These are phyloP conservation scores for Scenedesmus sp. DNA, from an alignment of 163 green algal genomes.

Conservation along the genomic window DNA sequence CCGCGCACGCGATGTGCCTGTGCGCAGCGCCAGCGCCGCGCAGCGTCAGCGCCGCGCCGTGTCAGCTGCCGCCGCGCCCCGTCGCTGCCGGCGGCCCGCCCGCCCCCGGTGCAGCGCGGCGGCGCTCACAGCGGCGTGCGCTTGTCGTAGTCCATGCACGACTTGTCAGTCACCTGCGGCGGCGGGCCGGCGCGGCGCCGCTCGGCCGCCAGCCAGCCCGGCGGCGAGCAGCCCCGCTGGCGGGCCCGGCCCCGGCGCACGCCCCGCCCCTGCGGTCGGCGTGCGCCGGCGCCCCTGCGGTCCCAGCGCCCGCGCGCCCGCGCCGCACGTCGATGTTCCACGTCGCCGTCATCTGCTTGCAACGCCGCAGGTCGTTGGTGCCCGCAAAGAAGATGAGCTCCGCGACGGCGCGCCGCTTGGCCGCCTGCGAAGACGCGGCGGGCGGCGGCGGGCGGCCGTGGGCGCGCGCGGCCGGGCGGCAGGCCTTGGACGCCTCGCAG, in stretches of 20 bases:
- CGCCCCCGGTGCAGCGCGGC: no score
- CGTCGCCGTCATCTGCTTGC: constrained; percentile 74
- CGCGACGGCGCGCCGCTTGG: constrained; percentile 77
- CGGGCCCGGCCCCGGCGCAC: no score
- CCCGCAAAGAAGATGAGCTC: constrained; percentile 93
- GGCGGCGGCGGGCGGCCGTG: no score
- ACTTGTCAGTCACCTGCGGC: constrained; percentile 59
- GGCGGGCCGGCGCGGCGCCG: no score
- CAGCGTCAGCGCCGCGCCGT: background rate
- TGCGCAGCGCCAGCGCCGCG: background rate
- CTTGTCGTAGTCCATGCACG: constrained; percentile 74
- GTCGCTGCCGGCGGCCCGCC: background rate
- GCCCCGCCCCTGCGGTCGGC: no score
- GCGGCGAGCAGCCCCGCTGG: no score
- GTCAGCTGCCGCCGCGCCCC: background rate
- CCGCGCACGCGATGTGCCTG: constrained; percentile 86
- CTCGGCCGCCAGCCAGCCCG: no score
- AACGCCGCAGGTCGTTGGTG: constrained; percentile 81
- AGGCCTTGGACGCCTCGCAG: no score
- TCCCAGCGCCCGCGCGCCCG: no score
- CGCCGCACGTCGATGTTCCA: constrained; percentile 80
- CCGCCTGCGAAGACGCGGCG: constrained; percentile 68
- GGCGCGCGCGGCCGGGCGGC: no score
- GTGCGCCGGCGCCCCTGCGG: no score
- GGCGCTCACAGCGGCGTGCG: constrained; percentile 71